Base-by-base conservation (phyloP, 805 yeast species). In the Tetrapisispora pingtungensis region DNA sequence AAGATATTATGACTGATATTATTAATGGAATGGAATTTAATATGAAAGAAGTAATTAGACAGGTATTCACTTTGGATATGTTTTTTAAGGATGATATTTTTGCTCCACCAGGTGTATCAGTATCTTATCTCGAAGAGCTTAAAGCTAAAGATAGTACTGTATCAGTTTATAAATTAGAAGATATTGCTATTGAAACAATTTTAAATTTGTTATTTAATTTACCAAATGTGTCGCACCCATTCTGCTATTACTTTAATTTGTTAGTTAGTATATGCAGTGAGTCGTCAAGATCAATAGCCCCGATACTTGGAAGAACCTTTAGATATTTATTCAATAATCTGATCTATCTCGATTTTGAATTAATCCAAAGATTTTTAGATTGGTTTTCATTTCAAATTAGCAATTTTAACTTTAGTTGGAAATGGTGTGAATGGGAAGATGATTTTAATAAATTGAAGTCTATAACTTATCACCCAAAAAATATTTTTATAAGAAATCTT, bases 381-480 rank as follows among this genome's bases (percentile, higher is more conserved):
- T 90, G 96, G 97, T 79, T 90, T 71, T 71, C 93, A 1, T 78
- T 83, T 40, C 97, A 90, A 64, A 73, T 90, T 54, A 81, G 90
- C 51, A 89, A 88, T 59, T 90, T 89, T 62, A 84, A 81, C 43
- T 90, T 84, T 66, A 82, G 84, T 32, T 89, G 97, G 97, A 85
- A 86, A 57, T 89, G 97, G 97, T 75, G 75, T 48, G 96, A 87
- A 61, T 89, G 97, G 97, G 73, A 71, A 10, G 64, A 59, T 1
- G 81, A 78, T 52, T 70, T 77, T 1, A 50, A 56, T 15, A 57
- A 57, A 33, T 69, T 66, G 31, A 64, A 72, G 28, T 58, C 65
- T 22, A 64, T 69, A 24, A 48, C 51, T 6, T 77, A 73, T 55
- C 88, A 85, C 57, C 95, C 96, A 10, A 77, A 76, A 50, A 71